A percentile compares a stretch with the other conserved stretches of the same genome.
Evolutionary conservation across 1,284 basidiomycete species (phyloP).

Genomic region (Boletus mariae): DNA sequence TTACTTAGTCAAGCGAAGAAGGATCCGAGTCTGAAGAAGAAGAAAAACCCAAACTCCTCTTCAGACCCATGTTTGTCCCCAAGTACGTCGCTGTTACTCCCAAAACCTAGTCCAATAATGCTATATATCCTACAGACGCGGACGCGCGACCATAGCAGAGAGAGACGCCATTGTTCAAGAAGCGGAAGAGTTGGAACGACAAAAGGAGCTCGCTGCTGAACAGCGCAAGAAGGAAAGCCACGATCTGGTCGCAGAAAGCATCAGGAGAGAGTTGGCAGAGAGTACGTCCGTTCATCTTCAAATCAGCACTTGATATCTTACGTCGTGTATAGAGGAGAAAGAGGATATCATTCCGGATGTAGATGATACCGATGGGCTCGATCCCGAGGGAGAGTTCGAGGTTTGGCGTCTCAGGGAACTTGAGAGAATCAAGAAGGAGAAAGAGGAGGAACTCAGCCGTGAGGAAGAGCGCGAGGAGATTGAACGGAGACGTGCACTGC

Average conservation of each 20-base stretch:
- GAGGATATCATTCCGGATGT: slow-evolving; percentile 81
- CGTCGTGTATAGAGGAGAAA: slow-evolving; percentile 66
- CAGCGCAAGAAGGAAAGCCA: slow-evolving; percentile 78
- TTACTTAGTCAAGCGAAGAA: slow-evolving; percentile 68
- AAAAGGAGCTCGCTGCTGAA: slow-evolving; percentile 65
- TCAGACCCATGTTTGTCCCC: slow-evolving; percentile 87
- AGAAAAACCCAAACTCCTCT: slow-evolving; percentile 59
- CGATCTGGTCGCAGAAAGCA: slow-evolving; percentile 84
- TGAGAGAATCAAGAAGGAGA: slow-evolving; percentile 86
- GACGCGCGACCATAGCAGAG: slow-evolving; percentile 63
- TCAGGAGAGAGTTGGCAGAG: slow-evolving; percentile 78
- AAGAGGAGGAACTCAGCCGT: slow-evolving; percentile 73
- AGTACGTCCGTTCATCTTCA: slow-evolving; percentile 46
- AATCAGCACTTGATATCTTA: not conserved
- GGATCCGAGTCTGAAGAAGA: slow-evolving; percentile 70
- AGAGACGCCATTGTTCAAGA: slow-evolving; percentile 63
- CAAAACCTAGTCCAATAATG: slow-evolving; percentile 2
- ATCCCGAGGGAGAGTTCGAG: slow-evolving; percentile 90
- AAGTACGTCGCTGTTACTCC: slow-evolving; percentile 50
- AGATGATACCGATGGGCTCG: slow-evolving; percentile 93
- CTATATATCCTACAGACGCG: slow-evolving; percentile 49
- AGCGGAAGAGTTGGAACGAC: slow-evolving; percentile 62
- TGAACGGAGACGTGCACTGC: slow-evolving; percentile 84
- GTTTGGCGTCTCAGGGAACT: slow-evolving; percentile 95
- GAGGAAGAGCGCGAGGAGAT: slow-evolving; percentile 88